Evolutionary conservation across 371 early-diverging fungal genomes (phyloP).

Genomic region (Mucor circinelloides): DNA sequence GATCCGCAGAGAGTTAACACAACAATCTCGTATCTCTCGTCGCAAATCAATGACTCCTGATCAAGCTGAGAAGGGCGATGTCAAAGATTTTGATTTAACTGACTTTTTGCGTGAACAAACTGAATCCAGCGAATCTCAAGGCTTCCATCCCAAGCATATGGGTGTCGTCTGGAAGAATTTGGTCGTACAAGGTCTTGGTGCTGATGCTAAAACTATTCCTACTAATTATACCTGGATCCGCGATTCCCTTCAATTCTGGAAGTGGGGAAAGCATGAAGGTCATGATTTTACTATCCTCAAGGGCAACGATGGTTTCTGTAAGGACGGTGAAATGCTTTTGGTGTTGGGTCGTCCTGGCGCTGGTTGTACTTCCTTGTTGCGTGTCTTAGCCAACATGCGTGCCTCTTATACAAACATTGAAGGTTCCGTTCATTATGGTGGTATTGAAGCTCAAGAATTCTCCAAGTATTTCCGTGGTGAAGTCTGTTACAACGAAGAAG

Average conservation of each 20-base stretch:
- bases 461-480: slow-evolving; percentile 47
- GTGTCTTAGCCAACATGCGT: slow-evolving; percentile 57
- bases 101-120: slow-evolving; percentile 29
- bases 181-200: slow-evolving; percentile 50
- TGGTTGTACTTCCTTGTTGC: slow-evolving; percentile 59
- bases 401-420: slow-evolving; percentile 45
- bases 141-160: slow-evolving; percentile 51
- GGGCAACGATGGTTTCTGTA: slow-evolving; percentile 47
- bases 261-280: slow-evolving; percentile 34
- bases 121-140: slow-evolving; percentile 26
- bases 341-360: slow-evolving; percentile 63
- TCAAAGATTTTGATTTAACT: slow-evolving; percentile 33
- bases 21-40: slow-evolving; percentile 39
- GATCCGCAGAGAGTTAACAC: slow-evolving; percentile 47
- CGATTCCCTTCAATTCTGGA: slow-evolving; percentile 31
- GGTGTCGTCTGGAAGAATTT: slow-evolving; percentile 53
- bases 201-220: slow-evolving; percentile 33
- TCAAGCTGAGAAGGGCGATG: slow-evolving; percentile 30
- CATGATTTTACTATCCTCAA: slow-evolving; percentile 47
- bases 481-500: slow-evolving; percentile 60
- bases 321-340: slow-evolving; percentile 63
- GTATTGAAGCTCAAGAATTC: slow-evolving; percentile 48
- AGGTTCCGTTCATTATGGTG: slow-evolving; percentile 52
- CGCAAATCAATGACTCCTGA: slow-evolving; percentile 22
- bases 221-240: slow-evolving; percentile 33